Percentiles rank a stretch among this genome's conserved stretches.
phyloP scores from a whole-genome alignment of 2,329 filamentous ascomycete genomes.

The Cytospora chrysosperma region DNA sequence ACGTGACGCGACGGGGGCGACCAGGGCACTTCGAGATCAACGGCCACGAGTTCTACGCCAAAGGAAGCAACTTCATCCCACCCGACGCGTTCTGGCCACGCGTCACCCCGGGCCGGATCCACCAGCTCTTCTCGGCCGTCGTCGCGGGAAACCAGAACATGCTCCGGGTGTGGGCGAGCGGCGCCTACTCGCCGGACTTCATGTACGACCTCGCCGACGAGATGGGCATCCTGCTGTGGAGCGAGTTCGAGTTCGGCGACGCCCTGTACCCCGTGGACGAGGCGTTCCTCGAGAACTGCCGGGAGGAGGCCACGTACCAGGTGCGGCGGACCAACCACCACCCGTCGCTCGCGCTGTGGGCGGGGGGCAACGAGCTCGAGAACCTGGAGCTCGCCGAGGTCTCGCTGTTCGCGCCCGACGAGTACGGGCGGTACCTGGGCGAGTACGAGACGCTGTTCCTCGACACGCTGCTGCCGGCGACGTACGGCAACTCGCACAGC shows the following conservation, averaged over 20 bases:
- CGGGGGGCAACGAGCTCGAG: constrained; percentile 60
- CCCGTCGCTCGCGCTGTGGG: constrained; percentile 54
- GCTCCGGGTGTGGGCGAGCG: constrained; percentile 61
- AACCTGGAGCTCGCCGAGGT: constrained; percentile 48
- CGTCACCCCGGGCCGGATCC: constrained; percentile 52
- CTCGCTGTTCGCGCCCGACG: constrained; percentile 39
- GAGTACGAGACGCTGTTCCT: constrained; percentile 61
- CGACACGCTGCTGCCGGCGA: constrained; percentile 51
- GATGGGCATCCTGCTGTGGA: constrained; percentile 60
- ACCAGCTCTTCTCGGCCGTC: constrained; percentile 52
- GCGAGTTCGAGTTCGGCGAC: constrained; percentile 62
- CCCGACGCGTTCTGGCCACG: constrained; percentile 63
- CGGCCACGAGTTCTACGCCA: constrained; percentile 62
- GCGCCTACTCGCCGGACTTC: constrained; percentile 60
- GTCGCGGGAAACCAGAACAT: constrained; percentile 62
- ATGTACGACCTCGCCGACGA: constrained; percentile 64
- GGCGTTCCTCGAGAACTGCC: constrained; percentile 55
- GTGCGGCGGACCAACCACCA: constrained; percentile 62
- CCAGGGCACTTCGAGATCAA: constrained; percentile 65
- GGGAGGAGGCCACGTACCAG: constrained; percentile 57
- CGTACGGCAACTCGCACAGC: constrained; percentile 57
- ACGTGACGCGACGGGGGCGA: constrained; percentile 32
- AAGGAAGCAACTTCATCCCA: constrained; percentile 63
- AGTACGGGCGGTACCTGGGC: constrained; percentile 41
- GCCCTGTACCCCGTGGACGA: constrained; percentile 56